Base-by-base conservation (phyloP, 78 protist species). In the Guillardia theta region DNA sequence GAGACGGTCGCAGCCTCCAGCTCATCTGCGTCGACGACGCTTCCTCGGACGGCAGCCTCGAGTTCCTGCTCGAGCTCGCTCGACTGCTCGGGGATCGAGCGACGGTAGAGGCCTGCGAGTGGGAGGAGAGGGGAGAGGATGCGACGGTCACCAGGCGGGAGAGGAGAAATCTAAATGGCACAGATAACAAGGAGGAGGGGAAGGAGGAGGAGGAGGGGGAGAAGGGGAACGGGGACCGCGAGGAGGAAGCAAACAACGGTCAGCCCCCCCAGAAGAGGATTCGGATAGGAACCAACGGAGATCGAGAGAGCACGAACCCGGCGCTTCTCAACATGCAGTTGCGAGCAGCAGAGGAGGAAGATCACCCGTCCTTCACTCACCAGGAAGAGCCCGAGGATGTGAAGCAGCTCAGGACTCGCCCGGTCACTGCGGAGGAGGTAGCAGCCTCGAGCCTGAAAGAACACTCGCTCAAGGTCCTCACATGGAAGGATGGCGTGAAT, bases 301-400 rank as follows among this genome's bases (percentile, higher is more conserved):
- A 18, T 53, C 33, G 33, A 18, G 33, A 21, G 12, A 21, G 33
- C n/a, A 8, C 8, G 48, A 92, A 92, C 50, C 94, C 94, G 8
- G 94, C 94, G n/a, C 76, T 88, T 1, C 12, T 43, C 8, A 70
- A 62, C 41, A 12, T 22, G 94, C 58, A 78, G 22, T 22, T 92
- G 50, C 47, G 94, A 1, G 94, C 94, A 0, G n/a, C 50, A n/a
- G 94, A 92, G 22, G 19, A 19, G 12, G 94, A 3, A 27, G 94
- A 92, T n/a, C 94, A 92, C 58, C 94, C 78, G 15, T n/a, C 64
- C 9, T 92, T 92, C 87, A 47, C 6, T 2, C 64, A n/a, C 24
- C 41, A 19, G n/a, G 77, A 37, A 24, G 48, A 43, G 21, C 90
- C 90, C 19, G 50, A 46, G 58, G 36, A 33, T 15, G 44, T 92